Evolutionary conservation across 306 rosid species (phyloP), one percentile per base, ranked within the genome.

Genomic region (Castanea sativa): DNA sequence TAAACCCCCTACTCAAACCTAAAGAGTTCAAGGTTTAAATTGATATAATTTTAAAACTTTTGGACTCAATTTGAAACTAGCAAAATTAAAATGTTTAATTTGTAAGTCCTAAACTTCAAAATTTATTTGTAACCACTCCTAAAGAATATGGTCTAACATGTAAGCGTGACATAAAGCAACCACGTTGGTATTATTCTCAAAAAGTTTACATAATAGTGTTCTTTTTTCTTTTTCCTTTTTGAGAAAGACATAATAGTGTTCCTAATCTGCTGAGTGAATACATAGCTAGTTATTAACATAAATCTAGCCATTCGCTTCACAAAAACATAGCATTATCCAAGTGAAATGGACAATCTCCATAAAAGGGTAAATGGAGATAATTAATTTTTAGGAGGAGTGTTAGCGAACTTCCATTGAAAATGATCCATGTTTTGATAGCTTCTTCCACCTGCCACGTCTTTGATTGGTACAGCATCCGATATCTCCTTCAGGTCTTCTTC

Each of bases 321-420:
- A 14, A 41, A n/a, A 3, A 18, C 52, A 10, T 69, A 14, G 16
- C 55, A 8, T 69, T 69, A 15, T 53, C 21, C 51, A 60, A 25
- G 7, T 35, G 41, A 35, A 35, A 43, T 9, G 52, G 52, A 45
- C 52, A 45, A 10, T 45, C 9, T 45, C 52, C 14, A 45, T 45
- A 11, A 45, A 45, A 10, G 52, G 3, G 52, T 45, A 32, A 56
- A 55, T 20, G 9, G 33, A 55, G 68, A 19, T 0, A 23, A 21
- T 33, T 20, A 73, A 16, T n/a, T 35, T 19, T 56, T 73, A 8
- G 77, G 73, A 30, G 83, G 83, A 35, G 78, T 79, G 21, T 70
- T 27, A 19, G 83, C 81, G 55, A 75, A 83, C 51, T 79, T 78
- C 83, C 80, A 78, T 5, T 41, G 15, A 32, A 14, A 7, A 30